These are phyloP conservation scores for Dothideomycetes sp. DNA, from an alignment of 2,329 filamentous ascomycete species.

Conservation along the genomic window DNA sequence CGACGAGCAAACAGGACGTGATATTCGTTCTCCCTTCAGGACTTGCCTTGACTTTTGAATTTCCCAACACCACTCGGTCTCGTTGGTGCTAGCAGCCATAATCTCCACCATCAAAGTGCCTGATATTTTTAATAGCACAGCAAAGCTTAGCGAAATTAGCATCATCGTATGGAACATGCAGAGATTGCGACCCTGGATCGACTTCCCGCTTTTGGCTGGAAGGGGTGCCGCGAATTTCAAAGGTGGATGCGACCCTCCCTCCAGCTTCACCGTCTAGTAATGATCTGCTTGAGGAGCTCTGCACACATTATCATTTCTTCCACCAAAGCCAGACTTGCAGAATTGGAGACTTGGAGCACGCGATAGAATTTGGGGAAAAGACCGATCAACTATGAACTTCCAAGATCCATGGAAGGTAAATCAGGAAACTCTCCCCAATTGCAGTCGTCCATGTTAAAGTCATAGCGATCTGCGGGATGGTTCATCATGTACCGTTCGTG, in stretches of 20 bases:
- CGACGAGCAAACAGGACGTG: not conserved
- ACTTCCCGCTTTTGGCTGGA: not conserved
- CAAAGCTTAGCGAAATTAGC: not conserved
- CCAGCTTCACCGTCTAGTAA: no score
- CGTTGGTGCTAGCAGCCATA: not conserved
- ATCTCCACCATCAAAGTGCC: not conserved
- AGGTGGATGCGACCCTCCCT: no score
- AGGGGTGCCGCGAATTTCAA: not conserved
- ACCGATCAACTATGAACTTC: slow-evolving; percentile 3
- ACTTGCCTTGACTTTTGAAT: slow-evolving; percentile 1
- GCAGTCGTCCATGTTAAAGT: not conserved
- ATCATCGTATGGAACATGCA: not conserved
- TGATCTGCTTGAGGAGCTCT: slow-evolving; percentile 4
- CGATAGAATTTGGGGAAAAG: slow-evolving; percentile 1
- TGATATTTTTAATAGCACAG: not conserved
- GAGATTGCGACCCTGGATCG: not conserved
- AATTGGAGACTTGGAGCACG: slow-evolving; percentile 3
- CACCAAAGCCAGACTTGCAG: slow-evolving; percentile 2
- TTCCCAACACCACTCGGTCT: not conserved
- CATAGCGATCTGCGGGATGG: not conserved
- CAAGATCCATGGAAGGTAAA: slow-evolving; percentile 4
- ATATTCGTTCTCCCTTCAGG: not conserved
- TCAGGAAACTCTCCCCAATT: not conserved
- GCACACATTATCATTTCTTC: slow-evolving; percentile 2
- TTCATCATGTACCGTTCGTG: slow-evolving; percentile 4